Evolutionary conservation across 192 early-diverging fungal species (phyloP).

Genomic region (Dispira simplex): DNA sequence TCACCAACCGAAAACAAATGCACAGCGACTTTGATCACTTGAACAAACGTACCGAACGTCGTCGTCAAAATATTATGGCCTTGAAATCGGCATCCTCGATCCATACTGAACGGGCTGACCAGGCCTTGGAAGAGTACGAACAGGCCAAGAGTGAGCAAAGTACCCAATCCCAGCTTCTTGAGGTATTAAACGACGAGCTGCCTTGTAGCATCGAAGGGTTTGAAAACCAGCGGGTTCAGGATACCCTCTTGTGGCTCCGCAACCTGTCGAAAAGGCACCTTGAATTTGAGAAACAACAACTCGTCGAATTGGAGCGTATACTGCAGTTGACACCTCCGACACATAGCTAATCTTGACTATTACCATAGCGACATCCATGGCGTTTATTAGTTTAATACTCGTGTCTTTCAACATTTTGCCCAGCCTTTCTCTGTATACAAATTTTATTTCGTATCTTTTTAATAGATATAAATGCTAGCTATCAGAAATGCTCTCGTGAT

Average conservation of each 20-base stretch:
- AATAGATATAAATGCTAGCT: too few relatives aligned
- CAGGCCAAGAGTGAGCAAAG: conserved; percentile 26
- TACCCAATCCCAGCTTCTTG: conserved; percentile 20
- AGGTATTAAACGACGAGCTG: conserved; percentile 23
- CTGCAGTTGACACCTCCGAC: not conserved
- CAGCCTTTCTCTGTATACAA: too few relatives aligned
- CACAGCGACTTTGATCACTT: conserved; percentile 30
- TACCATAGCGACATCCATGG: too few relatives aligned
- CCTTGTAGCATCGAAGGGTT: conserved; percentile 22
- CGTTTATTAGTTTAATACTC: too few relatives aligned
- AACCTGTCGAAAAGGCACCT: conserved; percentile 15
- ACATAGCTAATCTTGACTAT: too few relatives aligned
- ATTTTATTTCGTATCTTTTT: too few relatives aligned
- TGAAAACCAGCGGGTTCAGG: conserved; percentile 23
- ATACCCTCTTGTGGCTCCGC: conserved; percentile 11
- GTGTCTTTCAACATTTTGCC: too few relatives aligned
- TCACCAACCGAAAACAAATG: conserved; percentile 26
- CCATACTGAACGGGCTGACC: conserved; percentile 22
- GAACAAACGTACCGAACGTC: conserved; percentile 27
- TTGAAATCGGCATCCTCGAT: conserved; percentile 26
- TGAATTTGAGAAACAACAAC: conserved; percentile 18
- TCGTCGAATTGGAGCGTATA: conserved; percentile 5
- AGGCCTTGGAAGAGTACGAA: conserved; percentile 26
- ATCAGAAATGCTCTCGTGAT: too few relatives aligned
- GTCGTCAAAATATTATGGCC: conserved; percentile 28